Percentiles rank a stretch among this genome's conserved stretches.
phyloP scores from a whole-genome alignment of 1,139 yeast species.

The Saccharomyces uvarum region DNA sequence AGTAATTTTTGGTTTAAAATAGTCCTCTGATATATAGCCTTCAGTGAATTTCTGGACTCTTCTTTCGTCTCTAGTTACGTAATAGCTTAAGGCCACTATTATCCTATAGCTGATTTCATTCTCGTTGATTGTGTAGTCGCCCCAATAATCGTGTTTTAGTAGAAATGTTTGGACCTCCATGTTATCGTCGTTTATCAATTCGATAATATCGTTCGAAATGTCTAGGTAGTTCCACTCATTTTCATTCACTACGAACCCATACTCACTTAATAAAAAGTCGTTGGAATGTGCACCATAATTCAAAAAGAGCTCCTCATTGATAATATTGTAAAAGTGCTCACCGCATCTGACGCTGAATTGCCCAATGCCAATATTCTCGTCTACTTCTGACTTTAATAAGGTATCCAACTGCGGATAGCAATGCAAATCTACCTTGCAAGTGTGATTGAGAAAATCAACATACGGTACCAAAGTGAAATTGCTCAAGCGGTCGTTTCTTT shows the following conservation, averaged over 20 bases:
- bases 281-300: slow-evolving; percentile 87
- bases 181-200: slow-evolving; percentile 32
- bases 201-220: slow-evolving; percentile 39
- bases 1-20: slow-evolving; percentile 16
- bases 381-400: slow-evolving; percentile 10
- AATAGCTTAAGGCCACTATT: slow-evolving; percentile 58
- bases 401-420: slow-evolving; percentile 22
- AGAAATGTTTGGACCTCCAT: slow-evolving; percentile 40
- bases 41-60: slow-evolving; percentile 23
- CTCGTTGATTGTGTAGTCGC: slow-evolving; percentile 59
- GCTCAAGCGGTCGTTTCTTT: slow-evolving; percentile 37
- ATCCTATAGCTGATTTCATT: slow-evolving; percentile 62
- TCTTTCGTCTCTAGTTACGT: slow-evolving; percentile 18
- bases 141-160: slow-evolving; percentile 49
- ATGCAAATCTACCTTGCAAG: slow-evolving; percentile 35
- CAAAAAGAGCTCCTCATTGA: slow-evolving; percentile 56
- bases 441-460: slow-evolving; percentile 83
- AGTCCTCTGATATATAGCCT: slow-evolving; percentile 29
- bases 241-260: slow-evolving; percentile 58
- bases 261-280: slow-evolving; percentile 72
- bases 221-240: slow-evolving; percentile 72
- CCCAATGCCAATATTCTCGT: slow-evolving; percentile 12
- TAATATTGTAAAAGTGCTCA: slow-evolving; percentile 26
- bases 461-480: slow-evolving; percentile 87
- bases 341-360: slow-evolving; percentile 24